Conservation (phyloP, 1,284 basidiomycete species). For the Takashimella koratensis region DNA sequence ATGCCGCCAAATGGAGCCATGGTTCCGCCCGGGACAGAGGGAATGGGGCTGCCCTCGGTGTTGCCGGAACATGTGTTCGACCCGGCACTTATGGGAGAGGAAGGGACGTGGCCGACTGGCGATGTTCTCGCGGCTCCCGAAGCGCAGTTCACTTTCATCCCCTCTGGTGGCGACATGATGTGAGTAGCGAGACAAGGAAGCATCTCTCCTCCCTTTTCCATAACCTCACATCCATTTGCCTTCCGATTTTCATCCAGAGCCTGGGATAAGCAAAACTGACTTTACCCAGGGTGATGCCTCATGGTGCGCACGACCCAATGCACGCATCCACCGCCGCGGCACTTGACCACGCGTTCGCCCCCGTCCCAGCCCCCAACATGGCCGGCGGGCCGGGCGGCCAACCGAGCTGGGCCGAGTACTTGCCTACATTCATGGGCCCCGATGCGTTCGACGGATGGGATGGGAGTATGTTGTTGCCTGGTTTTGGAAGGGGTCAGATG, state of each 20-base stretch:
- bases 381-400: neutral
- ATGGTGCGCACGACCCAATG: neutral
- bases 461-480: conserved; percentile 46
- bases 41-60: conserved; percentile 1
- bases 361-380: neutral
- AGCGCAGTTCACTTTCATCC: conserved; percentile 43
- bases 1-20: neutral
- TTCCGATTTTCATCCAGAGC: too few relatives aligned
- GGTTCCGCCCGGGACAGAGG: neutral
- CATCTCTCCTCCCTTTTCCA: neutral
- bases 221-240: neutral
- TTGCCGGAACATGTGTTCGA: conserved; percentile 27
- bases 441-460: conserved; percentile 50
- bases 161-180: conserved; percentile 48
- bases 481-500: conserved; percentile 47
- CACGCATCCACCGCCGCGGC: neutral
- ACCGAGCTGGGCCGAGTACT: conserved; percentile 43
- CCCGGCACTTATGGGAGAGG: conserved; percentile 34
- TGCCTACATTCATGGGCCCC: conserved; percentile 43
- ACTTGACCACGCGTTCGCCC: neutral
- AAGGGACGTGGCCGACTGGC: conserved; percentile 28
- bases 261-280: conserved; percentile 2
- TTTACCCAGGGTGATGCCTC: too few relatives aligned
- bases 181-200: conserved; percentile 15
- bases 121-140: conserved; percentile 26